Conservation (phyloP, 768 basidiomycete species). For the Boletus pseudopeckii region DNA sequence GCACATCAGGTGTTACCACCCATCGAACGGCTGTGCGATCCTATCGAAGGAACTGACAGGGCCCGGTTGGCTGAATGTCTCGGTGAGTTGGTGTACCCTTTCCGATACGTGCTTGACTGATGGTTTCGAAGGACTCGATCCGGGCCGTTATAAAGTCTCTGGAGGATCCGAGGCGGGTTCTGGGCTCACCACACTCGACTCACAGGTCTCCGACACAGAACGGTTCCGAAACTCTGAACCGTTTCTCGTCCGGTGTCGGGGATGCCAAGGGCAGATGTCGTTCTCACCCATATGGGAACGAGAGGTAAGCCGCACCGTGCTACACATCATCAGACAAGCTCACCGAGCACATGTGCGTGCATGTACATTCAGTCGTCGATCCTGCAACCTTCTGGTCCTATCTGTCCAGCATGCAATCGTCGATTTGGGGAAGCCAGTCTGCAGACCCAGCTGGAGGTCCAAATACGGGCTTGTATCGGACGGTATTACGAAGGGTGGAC, state of each 20-base stretch:
- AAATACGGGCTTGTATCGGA: conserved; percentile 73
- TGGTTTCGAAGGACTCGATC: conserved; percentile 48
- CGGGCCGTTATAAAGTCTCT: conserved; percentile 49
- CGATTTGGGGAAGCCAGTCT: conserved; percentile 58
- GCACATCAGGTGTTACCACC: conserved; percentile 91
- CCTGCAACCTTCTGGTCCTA: conserved; percentile 59
- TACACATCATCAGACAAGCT: neutral
- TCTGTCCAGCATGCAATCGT: conserved; percentile 65
- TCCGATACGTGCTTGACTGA: neutral
- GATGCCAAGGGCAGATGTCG: conserved; percentile 57
- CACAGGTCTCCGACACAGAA: conserved; percentile 83
- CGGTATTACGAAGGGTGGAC: conserved; percentile 90
- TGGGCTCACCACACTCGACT: conserved; percentile 77
- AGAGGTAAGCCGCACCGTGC: conserved; percentile 39
- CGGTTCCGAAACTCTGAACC: conserved; percentile 76
- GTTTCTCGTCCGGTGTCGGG: conserved; percentile 72
- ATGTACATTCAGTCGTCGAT: conserved; percentile 53
- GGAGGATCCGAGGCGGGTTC: conserved; percentile 51
- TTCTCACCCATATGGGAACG: conserved; percentile 61
- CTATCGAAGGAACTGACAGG: conserved; percentile 93
- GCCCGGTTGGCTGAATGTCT: conserved; percentile 92
- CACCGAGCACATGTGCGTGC: neutral
- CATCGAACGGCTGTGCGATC: conserved; percentile 91
- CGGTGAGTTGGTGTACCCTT: conserved; percentile 45
- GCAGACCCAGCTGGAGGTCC: conserved; percentile 80